Conservation (phyloP, 495 filamentous ascomycete genomes). For the Physcia stellaris region DNA sequence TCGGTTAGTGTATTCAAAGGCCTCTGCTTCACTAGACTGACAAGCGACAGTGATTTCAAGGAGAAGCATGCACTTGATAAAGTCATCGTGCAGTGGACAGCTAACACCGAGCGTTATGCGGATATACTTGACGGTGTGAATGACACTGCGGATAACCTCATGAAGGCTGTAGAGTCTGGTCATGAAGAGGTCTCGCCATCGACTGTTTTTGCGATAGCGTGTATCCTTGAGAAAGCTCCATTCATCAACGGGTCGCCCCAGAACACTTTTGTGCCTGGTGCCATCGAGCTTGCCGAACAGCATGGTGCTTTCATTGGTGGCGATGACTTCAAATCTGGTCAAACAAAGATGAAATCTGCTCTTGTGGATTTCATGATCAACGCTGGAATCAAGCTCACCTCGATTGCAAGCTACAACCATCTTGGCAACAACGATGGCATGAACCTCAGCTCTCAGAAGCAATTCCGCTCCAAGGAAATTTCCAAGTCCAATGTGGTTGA, state of each 20-base stretch:
- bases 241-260: constrained; percentile 99
- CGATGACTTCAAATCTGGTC: constrained; percentile 99
- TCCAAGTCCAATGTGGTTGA: constrained; percentile 98
- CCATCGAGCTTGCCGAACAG: constrained; percentile 78
- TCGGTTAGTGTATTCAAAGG: no score
- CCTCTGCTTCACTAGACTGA: no score
- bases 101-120: constrained; percentile 95
- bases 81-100: constrained; percentile 96
- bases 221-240: constrained; percentile 74
- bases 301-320: constrained; percentile 86
- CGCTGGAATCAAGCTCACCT: constrained; percentile 97
- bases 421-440: constrained; percentile 98
- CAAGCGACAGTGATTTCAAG: constrained; percentile 89
- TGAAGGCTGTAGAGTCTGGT: constrained; percentile 72
- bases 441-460: constrained; percentile 92
- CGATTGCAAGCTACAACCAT: constrained; percentile 98
- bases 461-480: constrained; percentile 99
- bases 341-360: constrained; percentile 99
- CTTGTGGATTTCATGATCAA: constrained; percentile 97
- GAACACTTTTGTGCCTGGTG: constrained; percentile 96
- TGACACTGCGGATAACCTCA: constrained; percentile 87
- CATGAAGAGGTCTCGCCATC: constrained; percentile 87
- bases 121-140: constrained; percentile 82
- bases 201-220: constrained; percentile 89
- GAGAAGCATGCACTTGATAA: constrained; percentile 73